These are phyloP conservation scores for Zoysia matrella DNA, from an alignment of 202 grass and related monocot genomes.

Conservation along the genomic window DNA sequence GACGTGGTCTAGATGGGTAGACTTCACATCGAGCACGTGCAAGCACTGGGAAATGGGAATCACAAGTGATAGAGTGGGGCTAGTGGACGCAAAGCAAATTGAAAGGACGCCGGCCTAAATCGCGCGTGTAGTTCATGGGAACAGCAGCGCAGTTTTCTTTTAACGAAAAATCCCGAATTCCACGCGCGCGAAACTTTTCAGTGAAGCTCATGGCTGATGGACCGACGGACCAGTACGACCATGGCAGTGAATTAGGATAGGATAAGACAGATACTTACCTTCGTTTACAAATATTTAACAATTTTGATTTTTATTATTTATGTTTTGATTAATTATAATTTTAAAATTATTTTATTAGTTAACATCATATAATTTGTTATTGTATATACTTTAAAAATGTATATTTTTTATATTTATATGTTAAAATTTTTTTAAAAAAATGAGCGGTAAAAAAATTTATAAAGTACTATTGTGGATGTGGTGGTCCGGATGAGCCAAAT, in stretches of 20 bases:
- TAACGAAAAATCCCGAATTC: background rate
- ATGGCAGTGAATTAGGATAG: background rate
- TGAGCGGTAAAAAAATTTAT: no score
- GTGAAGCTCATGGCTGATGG: background rate
- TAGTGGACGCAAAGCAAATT: background rate
- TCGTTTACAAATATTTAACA: no score
- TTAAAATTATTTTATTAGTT: no score
- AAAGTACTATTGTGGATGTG: background rate
- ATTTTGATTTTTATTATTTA: no score
- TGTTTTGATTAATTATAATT: no score
- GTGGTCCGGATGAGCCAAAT: background rate
- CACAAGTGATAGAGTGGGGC: background rate
- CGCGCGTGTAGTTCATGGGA: background rate
- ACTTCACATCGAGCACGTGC: conserved; percentile 34
- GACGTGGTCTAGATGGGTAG: conserved; percentile 20
- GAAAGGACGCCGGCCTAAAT: background rate
- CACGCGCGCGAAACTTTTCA: background rate
- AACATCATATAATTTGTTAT: no score
- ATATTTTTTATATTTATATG: no score
- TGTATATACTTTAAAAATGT: no score
- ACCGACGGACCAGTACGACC: background rate
- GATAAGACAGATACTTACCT: background rate
- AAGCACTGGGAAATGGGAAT: conserved; percentile 3
- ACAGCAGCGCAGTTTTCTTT: background rate
- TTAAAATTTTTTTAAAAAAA: no score